A percentile compares a stretch with the other conserved stretches of the same genome.
Evolutionary conservation across 164 flowering plant species (phyloP).

Genomic region (Amborella trichopoda): DNA sequence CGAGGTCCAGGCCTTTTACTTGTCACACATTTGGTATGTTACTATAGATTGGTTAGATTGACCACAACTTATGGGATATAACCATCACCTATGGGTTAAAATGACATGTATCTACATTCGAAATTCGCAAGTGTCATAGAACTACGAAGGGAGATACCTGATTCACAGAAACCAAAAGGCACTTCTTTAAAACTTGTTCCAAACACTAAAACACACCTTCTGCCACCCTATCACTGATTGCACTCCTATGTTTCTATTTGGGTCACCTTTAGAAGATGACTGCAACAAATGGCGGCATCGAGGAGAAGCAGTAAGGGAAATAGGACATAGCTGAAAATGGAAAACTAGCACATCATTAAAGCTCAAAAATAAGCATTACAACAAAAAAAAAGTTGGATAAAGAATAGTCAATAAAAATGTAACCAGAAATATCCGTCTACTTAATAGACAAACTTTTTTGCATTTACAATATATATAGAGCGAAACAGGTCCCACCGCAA

Average conservation of each 20-base stretch:
- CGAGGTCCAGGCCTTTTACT: no score
- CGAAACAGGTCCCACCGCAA: neutral
- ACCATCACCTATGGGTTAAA: no score
- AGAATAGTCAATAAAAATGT: neutral
- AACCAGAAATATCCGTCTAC: neutral
- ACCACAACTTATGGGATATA: no score
- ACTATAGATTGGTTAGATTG: no score
- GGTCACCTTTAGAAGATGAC: constrained; percentile 24
- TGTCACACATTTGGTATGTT: no score
- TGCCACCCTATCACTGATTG: constrained; percentile 60
- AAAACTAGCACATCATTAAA: neutral
- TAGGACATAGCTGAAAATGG: constrained; percentile 46
- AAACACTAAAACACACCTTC: constrained; percentile 69
- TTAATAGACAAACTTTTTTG: neutral
- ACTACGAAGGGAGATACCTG: constrained; percentile 70
- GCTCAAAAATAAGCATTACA: neutral
- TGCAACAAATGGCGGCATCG: constrained; percentile 67
- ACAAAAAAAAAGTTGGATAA: neutral
- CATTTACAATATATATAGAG: neutral
- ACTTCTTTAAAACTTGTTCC: constrained; percentile 69
- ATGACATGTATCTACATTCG: no score
- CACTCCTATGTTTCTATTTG: constrained; percentile 11
- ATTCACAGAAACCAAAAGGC: constrained; percentile 47
- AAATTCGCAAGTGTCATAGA: no score
- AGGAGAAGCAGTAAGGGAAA: constrained; percentile 79